A percentile compares a stretch with the other conserved stretches of the same genome.
Evolutionary conservation across 2,329 filamentous ascomycete genomes (phyloP).

Genomic region (Chaetomium strumarium): DNA sequence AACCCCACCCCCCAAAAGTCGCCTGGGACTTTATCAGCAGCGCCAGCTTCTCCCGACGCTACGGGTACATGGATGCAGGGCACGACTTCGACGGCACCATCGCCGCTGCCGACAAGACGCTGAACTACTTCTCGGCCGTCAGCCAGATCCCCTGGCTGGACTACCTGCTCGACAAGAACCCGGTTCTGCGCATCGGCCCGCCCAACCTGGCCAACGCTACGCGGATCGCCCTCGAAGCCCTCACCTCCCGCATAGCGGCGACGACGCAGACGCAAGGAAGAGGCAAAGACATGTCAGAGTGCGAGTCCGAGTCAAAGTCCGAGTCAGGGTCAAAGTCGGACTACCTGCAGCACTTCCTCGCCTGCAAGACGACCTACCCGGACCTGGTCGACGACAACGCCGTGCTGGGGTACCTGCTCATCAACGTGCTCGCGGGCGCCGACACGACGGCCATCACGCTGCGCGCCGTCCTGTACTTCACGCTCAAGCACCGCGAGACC

Average conservation of each 20-base stretch:
- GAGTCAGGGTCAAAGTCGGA: no score
- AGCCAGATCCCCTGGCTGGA: no score
- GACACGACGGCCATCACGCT: conserved; percentile 63
- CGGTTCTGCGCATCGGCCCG: conserved; percentile 30
- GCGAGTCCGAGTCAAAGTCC: no score
- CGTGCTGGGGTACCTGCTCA: conserved; percentile 18
- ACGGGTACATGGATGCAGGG: no score
- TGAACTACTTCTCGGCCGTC: no score
- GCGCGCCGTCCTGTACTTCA: conserved; percentile 54
- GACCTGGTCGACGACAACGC: conserved; percentile 43
- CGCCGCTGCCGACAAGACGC: no score
- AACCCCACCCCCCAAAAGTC: no score
- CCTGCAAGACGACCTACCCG: conserved; percentile 47
- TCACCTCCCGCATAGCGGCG: conserved; percentile 19
- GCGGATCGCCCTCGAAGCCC: conserved; percentile 26
- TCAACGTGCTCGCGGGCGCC: conserved; percentile 38
- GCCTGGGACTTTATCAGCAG: no score
- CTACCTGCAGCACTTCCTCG: conserved; percentile 51
- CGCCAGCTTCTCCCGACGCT: no score
- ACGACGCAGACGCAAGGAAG: no score
- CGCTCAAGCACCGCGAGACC: conserved; percentile 46
- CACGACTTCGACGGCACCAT: no score
- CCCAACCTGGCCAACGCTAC: conserved; percentile 28
- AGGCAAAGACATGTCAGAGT: no score
- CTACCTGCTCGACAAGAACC: conserved; percentile 36